These are phyloP conservation scores for Haplosporangium sp. DNA, from an alignment of 371 early-diverging fungal species.

Conservation along the genomic window DNA sequence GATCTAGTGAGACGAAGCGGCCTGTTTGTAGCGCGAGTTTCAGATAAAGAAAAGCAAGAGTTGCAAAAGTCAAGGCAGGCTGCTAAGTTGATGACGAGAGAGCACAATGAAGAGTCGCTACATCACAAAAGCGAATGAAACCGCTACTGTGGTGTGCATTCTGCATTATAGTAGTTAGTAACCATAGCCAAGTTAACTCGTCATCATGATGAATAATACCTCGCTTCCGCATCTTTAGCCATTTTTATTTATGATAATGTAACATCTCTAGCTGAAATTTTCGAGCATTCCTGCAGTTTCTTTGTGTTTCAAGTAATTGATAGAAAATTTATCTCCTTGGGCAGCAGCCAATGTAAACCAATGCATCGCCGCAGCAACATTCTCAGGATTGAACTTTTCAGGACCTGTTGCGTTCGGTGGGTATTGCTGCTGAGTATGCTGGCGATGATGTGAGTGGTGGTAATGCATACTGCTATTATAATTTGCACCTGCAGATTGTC, in stretches of 20 bases:
- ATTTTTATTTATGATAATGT: not conserved
- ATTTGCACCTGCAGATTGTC: slow-evolving; percentile 12
- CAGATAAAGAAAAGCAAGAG: slow-evolving; percentile 70
- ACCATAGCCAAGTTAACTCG: too few species aligned
- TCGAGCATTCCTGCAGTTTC: slow-evolving; percentile 49
- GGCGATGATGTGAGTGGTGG: slow-evolving; percentile 11
- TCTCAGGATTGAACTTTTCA: slow-evolving; percentile 59
- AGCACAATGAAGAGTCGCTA: not conserved
- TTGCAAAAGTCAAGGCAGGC: slow-evolving; percentile 34
- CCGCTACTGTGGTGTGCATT: not conserved
- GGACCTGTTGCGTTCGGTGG: slow-evolving; percentile 19
- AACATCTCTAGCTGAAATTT: slow-evolving; percentile 4
- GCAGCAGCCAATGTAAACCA: slow-evolving; percentile 59
- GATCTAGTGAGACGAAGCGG: slow-evolving; percentile 44
- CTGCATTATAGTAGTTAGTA: too few species aligned
- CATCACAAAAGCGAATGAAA: not conserved
- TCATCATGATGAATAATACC: too few species aligned
- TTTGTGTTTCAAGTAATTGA: slow-evolving; percentile 57
- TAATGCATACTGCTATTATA: not conserved
- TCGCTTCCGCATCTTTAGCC: too few species aligned
- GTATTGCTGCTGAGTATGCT: slow-evolving; percentile 4
- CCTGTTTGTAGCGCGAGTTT: slow-evolving; percentile 67
- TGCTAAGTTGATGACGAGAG: slow-evolving; percentile 10
- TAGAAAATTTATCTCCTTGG: slow-evolving; percentile 59
- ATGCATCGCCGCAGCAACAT: slow-evolving; percentile 58